Evolutionary conservation across 352 stramenopile genomes (phyloP), one percentile per base, ranked within the genome.

Genomic region (Globisporangium splendens): DNA sequence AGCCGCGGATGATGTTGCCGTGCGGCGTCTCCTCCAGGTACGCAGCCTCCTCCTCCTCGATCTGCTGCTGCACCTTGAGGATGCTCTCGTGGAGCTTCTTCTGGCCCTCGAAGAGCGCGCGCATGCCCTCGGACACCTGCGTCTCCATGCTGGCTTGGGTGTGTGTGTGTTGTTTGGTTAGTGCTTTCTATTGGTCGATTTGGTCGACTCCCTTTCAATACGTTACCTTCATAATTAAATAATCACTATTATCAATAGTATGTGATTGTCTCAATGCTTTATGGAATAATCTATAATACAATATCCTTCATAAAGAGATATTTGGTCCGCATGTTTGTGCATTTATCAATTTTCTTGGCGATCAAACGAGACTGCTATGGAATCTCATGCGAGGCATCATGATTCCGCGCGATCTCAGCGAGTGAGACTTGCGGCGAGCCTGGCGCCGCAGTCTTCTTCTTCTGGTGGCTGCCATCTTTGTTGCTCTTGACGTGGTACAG

Each of bases 1-100:
- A 95, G 41, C 86, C 86, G 46, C 83, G 83, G 59, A 95, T 83
- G 62, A 95, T 95, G 73, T 95, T 95, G 41, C 86, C 86, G 54
- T 95, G 84, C 41, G 79, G 66, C 6, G 86, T 95, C 44, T 95
- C 86, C 24, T 95, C 86, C 12, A 95, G 61, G 56, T 95, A 95
- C 58, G 70, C 66, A 17, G 72, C 70, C 56, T 95, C 86, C 50
- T 88, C 77, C 38, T 93, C 86, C 43, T 89, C 76, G 52, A 95
- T 91, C 68, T 92, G 86, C 28, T 65, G 17, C 59, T 95, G 79
- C 10, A 92, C 47, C 52, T 79, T 78, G 53, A 91, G 61, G 14
- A 91, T 68, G 2, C 73, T 75, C 46, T 95, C 85, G 59, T 95
- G 79, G 31, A 88, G 62, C 51, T 83, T 79, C 42, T 72, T 72